Base-by-base conservation (phyloP, 2,329 filamentous ascomycete genomes). In the Corinectria fuckeliana region DNA sequence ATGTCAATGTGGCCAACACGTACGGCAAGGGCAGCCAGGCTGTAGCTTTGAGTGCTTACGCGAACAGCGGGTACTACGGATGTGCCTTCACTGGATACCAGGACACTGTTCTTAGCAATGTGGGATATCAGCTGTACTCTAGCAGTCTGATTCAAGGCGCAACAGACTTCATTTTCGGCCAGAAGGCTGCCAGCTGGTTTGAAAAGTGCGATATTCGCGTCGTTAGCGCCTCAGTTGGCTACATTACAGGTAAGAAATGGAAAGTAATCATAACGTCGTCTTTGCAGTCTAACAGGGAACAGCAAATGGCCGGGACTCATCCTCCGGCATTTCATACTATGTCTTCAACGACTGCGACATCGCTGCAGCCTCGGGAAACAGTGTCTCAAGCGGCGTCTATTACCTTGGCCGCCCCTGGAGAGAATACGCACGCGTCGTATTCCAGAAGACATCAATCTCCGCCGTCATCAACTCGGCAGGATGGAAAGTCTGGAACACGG, bases 401-500 rank as follows among this genome's bases (percentile, higher is more conserved):
- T 82, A 81, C 58, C 78, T 84, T 1, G 81, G 81, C 3, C 76
- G 81, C 4, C 81, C 81, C 0, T 84, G 81, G 81, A 66, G 75
- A 6, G 68, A 74, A 23, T 82, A 78, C 53, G 75, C 81, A 1
- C 77, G 80, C 4, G 81, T 83, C 6, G 77, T 81, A 5, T 81
- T 82, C 71, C 80, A 84, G 64, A 68, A 78, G 50, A 83, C 82
- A 0, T 69, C 69, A 28, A 75, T 90, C 73, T 78, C 77, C 8
- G 73, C 75, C 21, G 84, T 89, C 18, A 81, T 90, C 67, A 88
- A 88, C 66, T 59, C 77, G 2, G 81, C 81, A 0, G 88, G 87
- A 0, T 90, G 88, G 87, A 71, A 66, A 2, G 69, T 76, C 25
- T 90, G 87, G 87, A 80, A 80, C 57, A 74, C 65, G 2, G 76